Percentiles rank a stretch among this genome's conserved stretches.
Conservation (phyloP, 495 filamentous ascomycete genomes). For the Aspergillus campestris region DNA sequence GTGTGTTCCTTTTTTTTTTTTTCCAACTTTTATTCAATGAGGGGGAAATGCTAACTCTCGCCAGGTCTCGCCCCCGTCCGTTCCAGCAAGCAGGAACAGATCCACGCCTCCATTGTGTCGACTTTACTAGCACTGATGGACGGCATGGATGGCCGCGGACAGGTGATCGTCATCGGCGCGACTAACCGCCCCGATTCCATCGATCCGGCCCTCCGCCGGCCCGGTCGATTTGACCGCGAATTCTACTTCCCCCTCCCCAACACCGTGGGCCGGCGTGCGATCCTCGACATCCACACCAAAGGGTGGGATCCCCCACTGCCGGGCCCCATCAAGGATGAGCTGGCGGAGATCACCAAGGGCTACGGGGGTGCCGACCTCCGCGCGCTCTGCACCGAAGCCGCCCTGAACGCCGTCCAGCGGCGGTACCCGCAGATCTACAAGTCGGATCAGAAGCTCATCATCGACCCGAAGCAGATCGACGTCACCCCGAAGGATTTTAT, state of each 20-base stretch:
- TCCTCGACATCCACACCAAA: constrained; percentile 92
- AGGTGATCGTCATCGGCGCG: constrained; percentile 96
- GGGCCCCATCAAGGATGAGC: constrained; percentile 65
- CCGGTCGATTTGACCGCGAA: constrained; percentile 92
- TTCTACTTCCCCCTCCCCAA: constrained; percentile 95
- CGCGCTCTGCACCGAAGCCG: constrained; percentile 94
- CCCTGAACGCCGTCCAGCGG: constrained; percentile 92
- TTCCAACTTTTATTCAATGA: not conserved
- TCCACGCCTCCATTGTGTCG: constrained; percentile 95
- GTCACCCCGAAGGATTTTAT: constrained; percentile 92
- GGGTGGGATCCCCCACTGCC: constrained; percentile 79
- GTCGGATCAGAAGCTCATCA: constrained; percentile 80
- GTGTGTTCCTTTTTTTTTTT: constrained; percentile 27
- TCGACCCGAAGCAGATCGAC: constrained; percentile 74
- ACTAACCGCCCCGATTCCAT: constrained; percentile 98
- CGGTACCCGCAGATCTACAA: constrained; percentile 94
- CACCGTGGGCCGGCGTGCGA: constrained; percentile 64
- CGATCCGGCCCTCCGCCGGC: constrained; percentile 92
- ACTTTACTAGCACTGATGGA: constrained; percentile 95
- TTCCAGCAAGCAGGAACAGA: constrained; percentile 96
- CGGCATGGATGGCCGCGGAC: constrained; percentile 96
- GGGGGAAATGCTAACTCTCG: constrained; percentile 17
- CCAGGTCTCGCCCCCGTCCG: constrained; percentile 77
- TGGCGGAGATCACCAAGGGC: constrained; percentile 85
- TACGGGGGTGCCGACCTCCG: constrained; percentile 94